A percentile compares a stretch with the other conserved stretches of the same genome.
phyloP scores from a whole-genome alignment of 23 red algal species.

The Agarophyton chilense region DNA sequence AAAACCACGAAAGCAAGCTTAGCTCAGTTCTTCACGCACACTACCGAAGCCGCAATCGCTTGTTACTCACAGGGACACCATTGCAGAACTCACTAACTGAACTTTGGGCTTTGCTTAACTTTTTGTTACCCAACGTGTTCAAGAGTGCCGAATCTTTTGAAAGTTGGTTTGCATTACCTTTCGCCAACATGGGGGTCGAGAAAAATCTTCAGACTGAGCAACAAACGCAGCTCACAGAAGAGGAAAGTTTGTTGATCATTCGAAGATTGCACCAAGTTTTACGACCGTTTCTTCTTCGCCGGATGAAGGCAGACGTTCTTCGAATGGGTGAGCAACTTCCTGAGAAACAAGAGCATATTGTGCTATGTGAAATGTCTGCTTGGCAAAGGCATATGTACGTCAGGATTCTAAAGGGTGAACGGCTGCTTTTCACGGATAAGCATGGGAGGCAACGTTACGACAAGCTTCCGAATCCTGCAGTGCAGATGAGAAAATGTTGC shows the following conservation, averaged over 20 bases:
- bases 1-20: constrained; percentile 90
- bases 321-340: constrained; percentile 95
- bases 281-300: constrained; percentile 91
- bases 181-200: constrained; percentile 75
- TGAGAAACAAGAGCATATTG: constrained; percentile 87
- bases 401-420: constrained; percentile 80
- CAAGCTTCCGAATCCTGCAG: constrained; percentile 85
- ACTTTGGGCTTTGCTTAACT: constrained; percentile 98
- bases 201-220: constrained; percentile 67
- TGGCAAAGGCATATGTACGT: constrained; percentile 93
- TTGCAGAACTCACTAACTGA: constrained; percentile 97
- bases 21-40: constrained; percentile 78
- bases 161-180: constrained; percentile 95
- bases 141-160: constrained; percentile 96
- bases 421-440: constrained; percentile 86
- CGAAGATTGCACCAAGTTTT: constrained; percentile 94
- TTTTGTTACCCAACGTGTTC: constrained; percentile 93
- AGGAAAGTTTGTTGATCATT: constrained; percentile 96
- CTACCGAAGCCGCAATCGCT: constrained; percentile 82
- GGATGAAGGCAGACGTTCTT: constrained; percentile 93
- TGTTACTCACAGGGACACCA: constrained; percentile 96
- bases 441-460: constrained; percentile 90
- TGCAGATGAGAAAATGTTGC: constrained; percentile 95
- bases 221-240: constrained; percentile 89
- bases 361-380: constrained; percentile 98